A percentile compares a stretch with the other conserved stretches of the same genome.
Evolutionary conservation across 495 filamentous ascomycete genomes (phyloP).

Genomic region (Hyaloscypha hepaticicola): DNA sequence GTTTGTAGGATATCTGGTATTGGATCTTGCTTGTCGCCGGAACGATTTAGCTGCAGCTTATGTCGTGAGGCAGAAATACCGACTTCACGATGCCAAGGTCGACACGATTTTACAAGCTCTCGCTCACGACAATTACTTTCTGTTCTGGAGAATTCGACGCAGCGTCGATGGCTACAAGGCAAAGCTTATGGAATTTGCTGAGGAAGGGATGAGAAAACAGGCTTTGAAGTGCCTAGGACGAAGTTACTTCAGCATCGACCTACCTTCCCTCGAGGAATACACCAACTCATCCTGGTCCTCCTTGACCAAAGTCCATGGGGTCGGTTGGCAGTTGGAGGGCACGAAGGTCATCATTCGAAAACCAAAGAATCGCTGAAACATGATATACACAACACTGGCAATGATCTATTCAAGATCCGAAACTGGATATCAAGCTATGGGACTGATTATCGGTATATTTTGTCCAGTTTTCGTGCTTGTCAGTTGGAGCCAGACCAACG

Average conservation of each 20-base stretch:
- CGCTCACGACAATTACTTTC: constrained; percentile 75
- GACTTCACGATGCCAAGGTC: constrained; percentile 59
- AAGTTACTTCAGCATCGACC: constrained; percentile 72
- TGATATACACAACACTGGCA: neutral
- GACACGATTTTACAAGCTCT: constrained; percentile 67
- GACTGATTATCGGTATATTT: neutral
- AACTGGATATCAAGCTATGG: neutral
- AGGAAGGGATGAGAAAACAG: constrained; percentile 64
- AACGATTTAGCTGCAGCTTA: constrained; percentile 73
- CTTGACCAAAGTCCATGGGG: constrained; percentile 59
- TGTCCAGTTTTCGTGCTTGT: neutral
- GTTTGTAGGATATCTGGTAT: constrained; percentile 73
- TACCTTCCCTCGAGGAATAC: constrained; percentile 61
- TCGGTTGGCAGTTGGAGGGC: constrained; percentile 77
- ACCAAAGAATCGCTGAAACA: constrained; percentile 45
- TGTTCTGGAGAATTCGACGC: constrained; percentile 69
- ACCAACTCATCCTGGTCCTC: constrained; percentile 65
- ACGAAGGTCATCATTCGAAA: constrained; percentile 70
- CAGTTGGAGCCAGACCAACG: neutral
- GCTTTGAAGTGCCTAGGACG: constrained; percentile 81
- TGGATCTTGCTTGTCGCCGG: constrained; percentile 86
- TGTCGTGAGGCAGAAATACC: constrained; percentile 53
- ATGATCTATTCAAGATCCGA: neutral
- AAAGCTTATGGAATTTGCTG: constrained; percentile 77
- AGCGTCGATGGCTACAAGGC: constrained; percentile 74